Conservation (phyloP, 2,329 filamentous ascomycete species). For the Chaetomiaceae sp. region DNA sequence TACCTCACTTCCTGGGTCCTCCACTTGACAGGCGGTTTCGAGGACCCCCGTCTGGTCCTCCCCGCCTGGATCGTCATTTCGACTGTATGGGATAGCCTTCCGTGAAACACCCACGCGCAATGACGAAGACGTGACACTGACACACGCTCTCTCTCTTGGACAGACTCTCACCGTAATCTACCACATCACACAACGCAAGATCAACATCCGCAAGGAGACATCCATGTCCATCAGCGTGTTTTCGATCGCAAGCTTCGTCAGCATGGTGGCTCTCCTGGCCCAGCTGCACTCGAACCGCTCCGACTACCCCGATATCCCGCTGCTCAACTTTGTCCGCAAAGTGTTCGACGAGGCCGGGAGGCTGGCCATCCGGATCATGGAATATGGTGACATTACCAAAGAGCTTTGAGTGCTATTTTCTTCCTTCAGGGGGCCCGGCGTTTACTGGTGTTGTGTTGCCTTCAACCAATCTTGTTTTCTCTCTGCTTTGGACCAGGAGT, state of each 20-base stretch:
- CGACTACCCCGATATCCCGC: conserved; percentile 56
- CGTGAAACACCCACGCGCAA: too few species aligned
- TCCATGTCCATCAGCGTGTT: conserved; percentile 73
- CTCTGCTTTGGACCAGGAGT: background rate
- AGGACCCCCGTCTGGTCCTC: conserved; percentile 65
- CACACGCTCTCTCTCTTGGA: background rate
- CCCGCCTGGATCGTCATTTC: conserved; percentile 76
- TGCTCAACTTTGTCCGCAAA: conserved; percentile 45
- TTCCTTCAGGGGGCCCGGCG: background rate
- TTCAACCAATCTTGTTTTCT: background rate
- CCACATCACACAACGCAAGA: conserved; percentile 71
- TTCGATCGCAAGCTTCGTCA: conserved; percentile 70
- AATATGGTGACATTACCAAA: conserved; percentile 29
- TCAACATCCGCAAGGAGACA: conserved; percentile 75
- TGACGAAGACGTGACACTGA: too few species aligned
- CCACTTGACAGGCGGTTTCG: conserved; percentile 63
- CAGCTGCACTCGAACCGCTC: conserved; percentile 61
- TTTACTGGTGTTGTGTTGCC: background rate
- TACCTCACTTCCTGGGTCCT: conserved; percentile 71
- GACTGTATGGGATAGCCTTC: conserved; percentile 53
- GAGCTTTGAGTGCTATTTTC: conserved; percentile 14
- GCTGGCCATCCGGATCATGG: conserved; percentile 27
- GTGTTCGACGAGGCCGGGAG: conserved; percentile 32
- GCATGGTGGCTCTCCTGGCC: conserved; percentile 63
- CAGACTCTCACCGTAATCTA: conserved; percentile 70